phyloP scores from a whole-genome alignment of 2,329 filamentous ascomycete species.

The Colletotrichum melonis region DNA sequence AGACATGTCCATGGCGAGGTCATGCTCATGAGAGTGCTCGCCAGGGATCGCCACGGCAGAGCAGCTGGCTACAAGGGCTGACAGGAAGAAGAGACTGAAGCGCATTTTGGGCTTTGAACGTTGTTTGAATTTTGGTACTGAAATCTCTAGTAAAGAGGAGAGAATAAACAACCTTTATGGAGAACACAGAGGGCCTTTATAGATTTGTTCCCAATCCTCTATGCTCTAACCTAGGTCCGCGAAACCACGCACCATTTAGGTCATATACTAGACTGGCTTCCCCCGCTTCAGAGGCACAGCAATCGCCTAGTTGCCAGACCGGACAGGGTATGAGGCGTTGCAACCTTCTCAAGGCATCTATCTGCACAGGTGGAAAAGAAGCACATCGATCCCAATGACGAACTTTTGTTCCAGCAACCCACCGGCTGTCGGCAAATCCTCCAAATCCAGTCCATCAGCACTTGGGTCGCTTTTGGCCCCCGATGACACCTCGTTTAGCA shows the following conservation, averaged over 20 bases:
- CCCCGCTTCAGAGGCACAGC: background rate
- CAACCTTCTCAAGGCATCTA: background rate
- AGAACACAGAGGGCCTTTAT: background rate
- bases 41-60: conserved; percentile 7
- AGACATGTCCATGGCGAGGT: background rate
- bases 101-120: conserved; percentile 48
- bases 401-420: background rate
- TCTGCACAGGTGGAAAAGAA: background rate
- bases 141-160: no score
- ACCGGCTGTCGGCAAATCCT: background rate
- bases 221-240: background rate
- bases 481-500: background rate
- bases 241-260: no score
- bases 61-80: conserved; percentile 33
- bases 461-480: background rate
- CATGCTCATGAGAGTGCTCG: background rate
- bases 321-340: no score
- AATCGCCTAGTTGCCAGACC: background rate
- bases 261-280: background rate
- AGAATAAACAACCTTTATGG: background rate
- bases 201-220: background rate
- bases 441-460: background rate
- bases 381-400: background rate
- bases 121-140: no score
- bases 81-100: conserved; percentile 49